A percentile compares a stretch with the other conserved stretches of the same genome.
These are phyloP conservation scores for Phyllosticta ampelicida DNA, from an alignment of 2,329 filamentous ascomycete species.

Conservation along the genomic window DNA sequence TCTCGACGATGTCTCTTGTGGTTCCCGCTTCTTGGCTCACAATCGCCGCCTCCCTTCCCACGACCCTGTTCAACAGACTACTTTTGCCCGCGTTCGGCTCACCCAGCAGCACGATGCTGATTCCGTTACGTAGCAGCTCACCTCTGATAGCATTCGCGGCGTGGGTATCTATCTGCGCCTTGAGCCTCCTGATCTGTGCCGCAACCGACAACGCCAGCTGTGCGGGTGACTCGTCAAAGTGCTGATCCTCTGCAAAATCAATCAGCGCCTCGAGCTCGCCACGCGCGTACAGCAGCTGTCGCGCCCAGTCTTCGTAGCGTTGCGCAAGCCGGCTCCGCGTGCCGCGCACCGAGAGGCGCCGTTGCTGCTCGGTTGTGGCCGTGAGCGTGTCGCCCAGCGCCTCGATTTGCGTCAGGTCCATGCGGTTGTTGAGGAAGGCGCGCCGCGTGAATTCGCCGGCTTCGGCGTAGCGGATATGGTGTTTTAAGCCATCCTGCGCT, in stretches of 20 bases:
- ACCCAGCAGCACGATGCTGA: constrained; percentile 75
- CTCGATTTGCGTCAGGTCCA: constrained; percentile 77
- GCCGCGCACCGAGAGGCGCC: constrained; percentile 71
- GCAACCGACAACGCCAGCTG: constrained; percentile 62
- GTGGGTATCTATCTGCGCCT: constrained; percentile 55
- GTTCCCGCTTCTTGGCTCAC: constrained; percentile 89
- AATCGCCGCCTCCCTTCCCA: constrained; percentile 88
- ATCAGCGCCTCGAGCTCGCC: constrained; percentile 93
- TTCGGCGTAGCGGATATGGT: constrained; percentile 70
- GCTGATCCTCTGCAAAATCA: constrained; percentile 94
- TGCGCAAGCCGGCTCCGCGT: constrained; percentile 57
- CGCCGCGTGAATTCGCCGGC: constrained; percentile 91
- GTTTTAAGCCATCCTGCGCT: constrained; percentile 5
- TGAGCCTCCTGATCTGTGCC: constrained; percentile 50
- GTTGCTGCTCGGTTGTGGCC: constrained; percentile 81
- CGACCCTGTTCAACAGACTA: constrained; percentile 79
- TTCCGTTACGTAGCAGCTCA: constrained; percentile 74
- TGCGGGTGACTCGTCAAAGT: constrained; percentile 79
- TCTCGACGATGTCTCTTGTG: constrained; percentile 87
- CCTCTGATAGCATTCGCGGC: constrained; percentile 68
- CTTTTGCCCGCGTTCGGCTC: constrained; percentile 94
- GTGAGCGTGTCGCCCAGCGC: constrained; percentile 50
- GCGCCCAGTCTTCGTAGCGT: constrained; percentile 75
- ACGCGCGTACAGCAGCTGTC: constrained; percentile 64
- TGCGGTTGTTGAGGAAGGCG: constrained; percentile 75